A percentile compares a stretch with the other conserved stretches of the same genome.
phyloP scores from a whole-genome alignment of 2,329 filamentous ascomycete species.

The Alternaria sp. region DNA sequence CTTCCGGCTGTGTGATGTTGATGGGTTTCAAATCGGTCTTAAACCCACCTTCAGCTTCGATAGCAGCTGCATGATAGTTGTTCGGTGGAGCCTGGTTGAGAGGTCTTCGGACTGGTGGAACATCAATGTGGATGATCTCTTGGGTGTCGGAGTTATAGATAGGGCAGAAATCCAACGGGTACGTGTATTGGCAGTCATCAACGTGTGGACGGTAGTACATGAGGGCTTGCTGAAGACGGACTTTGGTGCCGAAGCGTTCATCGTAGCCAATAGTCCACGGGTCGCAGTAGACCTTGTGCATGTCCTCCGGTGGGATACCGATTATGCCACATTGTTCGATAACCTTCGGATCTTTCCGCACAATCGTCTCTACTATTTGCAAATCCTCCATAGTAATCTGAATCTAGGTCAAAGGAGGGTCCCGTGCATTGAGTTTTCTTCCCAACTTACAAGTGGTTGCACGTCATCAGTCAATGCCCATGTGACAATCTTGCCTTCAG shows the following conservation, averaged over 20 bases:
- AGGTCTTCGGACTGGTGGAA: conserved; percentile 79
- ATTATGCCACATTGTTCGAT: conserved; percentile 89
- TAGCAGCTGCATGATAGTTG: conserved; percentile 80
- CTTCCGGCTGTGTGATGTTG: conserved; percentile 86
- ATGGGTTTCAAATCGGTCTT: conserved; percentile 84
- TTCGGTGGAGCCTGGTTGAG: conserved; percentile 75
- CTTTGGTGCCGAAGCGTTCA: conserved; percentile 80
- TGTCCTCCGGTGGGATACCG: conserved; percentile 81
- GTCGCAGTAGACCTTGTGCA: conserved; percentile 97
- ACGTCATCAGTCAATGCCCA: conserved; percentile 81
- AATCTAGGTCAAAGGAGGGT: conserved; percentile 5
- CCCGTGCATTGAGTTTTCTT: background rate
- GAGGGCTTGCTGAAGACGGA: conserved; percentile 87
- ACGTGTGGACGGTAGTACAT: conserved; percentile 93
- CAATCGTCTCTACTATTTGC: conserved; percentile 78
- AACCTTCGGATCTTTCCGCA: conserved; percentile 81
- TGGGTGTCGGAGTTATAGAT: conserved; percentile 86
- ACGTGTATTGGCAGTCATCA: conserved; percentile 90
- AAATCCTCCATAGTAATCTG: conserved; percentile 93
- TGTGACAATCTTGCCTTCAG: conserved; percentile 69
- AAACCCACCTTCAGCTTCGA: conserved; percentile 79
- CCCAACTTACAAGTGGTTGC: conserved; percentile 74
- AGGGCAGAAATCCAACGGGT: conserved; percentile 91
- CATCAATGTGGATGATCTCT: conserved; percentile 82
- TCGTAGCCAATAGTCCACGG: conserved; percentile 97